Percentiles rank a stretch among this genome's conserved stretches.
Evolutionary conservation across 108 stramenopile species (phyloP).

Genomic region (Aurantiochytrium sp.): DNA sequence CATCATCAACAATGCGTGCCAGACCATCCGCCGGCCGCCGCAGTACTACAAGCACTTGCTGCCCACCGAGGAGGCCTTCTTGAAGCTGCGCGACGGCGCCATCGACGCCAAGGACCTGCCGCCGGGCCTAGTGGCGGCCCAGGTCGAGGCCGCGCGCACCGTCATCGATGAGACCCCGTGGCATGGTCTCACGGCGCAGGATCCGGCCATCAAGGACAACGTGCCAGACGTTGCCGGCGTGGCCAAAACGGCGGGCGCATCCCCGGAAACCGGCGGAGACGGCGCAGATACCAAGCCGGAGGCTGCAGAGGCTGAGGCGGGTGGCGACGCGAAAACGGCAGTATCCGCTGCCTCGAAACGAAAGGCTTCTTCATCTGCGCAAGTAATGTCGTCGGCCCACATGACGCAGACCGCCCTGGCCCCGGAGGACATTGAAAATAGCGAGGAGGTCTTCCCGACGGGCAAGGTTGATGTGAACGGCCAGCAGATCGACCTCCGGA

Average conservation of each 20-base stretch:
- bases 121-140: neutral
- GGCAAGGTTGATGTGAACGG: slow-evolving; percentile 78
- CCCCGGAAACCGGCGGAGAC: no score
- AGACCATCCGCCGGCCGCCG: slow-evolving; percentile 76
- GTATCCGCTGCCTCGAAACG: no score
- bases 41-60: slow-evolving; percentile 73
- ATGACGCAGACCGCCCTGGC: slow-evolving; percentile 65
- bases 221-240: neutral
- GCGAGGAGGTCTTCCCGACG: slow-evolving; percentile 55
- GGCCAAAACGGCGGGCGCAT: no score
- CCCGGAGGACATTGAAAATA: slow-evolving; percentile 76
- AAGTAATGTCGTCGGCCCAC: neutral
- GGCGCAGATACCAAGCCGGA: no score
- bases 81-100: neutral
- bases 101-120: neutral
- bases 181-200: neutral
- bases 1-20: slow-evolving; percentile 86
- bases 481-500: slow-evolving; percentile 77
- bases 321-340: no score
- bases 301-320: no score
- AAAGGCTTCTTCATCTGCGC: no score
- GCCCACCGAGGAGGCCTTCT: slow-evolving; percentile 51
- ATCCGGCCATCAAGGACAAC: neutral
- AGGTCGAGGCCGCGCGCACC: neutral
- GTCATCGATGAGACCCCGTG: neutral